A percentile compares a stretch with the other conserved stretches of the same genome.
Evolutionary conservation across 2,329 filamentous ascomycete genomes (phyloP).

Genomic region (Westerdykella aurantiaca): DNA sequence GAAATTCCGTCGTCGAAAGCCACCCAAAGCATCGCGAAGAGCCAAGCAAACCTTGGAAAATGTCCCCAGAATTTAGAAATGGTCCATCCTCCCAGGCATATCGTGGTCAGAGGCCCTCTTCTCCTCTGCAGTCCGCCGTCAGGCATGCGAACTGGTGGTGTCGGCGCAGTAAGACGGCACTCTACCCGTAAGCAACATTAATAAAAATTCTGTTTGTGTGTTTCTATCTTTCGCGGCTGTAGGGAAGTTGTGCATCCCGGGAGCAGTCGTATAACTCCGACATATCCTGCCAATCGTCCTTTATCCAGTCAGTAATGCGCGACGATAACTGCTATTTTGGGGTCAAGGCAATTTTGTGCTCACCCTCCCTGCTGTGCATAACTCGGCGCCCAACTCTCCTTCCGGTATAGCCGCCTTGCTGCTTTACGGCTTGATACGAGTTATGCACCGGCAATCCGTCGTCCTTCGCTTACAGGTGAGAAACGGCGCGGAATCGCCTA

Average conservation of each 20-base stretch:
- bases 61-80: too few relatives aligned
- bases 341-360: constrained; percentile 25
- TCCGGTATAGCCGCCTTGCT: constrained; percentile 17
- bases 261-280: constrained; percentile 23
- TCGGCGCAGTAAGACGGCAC: too few relatives aligned
- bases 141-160: too few relatives aligned
- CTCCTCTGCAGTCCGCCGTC: too few relatives aligned
- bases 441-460: constrained; percentile 16
- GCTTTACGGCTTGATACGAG: constrained; percentile 22
- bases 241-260: constrained; percentile 23
- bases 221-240: constrained; percentile 8
- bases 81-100: too few relatives aligned
- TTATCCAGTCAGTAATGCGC: constrained; percentile 14
- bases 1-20: too few relatives aligned
- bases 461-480: constrained; percentile 21
- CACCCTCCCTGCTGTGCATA: constrained; percentile 23
- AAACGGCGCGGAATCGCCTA: constrained; percentile 22
- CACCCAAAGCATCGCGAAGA: too few relatives aligned
- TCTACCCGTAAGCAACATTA: too few relatives aligned
- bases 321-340: constrained; percentile 31
- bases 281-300: constrained; percentile 29
- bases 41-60: too few relatives aligned
- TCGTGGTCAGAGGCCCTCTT: too few relatives aligned
- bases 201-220: not conserved
- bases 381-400: constrained; percentile 19